Base-by-base conservation (phyloP, 179 eudicot genomes). In the Beta lomatogona region DNA sequence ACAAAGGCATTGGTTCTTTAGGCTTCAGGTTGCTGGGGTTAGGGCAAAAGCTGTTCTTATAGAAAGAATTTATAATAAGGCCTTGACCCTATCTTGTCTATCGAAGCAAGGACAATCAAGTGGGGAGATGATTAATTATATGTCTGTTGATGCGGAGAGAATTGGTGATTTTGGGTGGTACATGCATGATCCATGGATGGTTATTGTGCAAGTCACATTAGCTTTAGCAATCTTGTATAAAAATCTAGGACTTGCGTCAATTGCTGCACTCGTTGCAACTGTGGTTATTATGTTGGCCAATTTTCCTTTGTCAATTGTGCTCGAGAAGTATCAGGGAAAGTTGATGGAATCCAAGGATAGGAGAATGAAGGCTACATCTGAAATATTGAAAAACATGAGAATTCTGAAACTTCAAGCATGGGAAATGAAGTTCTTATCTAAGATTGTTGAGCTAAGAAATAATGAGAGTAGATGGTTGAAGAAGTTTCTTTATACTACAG, bases 331-430 rank as follows among this genome's bases (percentile, higher is more conserved):
- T 71, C 95, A 92, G 69, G 92, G 81, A 1, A 86, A 86, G 64
- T 66, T 93, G 9, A 95, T 93, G 98, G 81, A 85, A 77, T 88
- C 93, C 0, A 95, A 93, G 83, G 98, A 95, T 82, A 67, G 58
- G 76, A 87, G 98, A 82, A 95, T 93, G 98, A 92, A 90, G 73
- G 90, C 90, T 8, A 92, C 93, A 6, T 91, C 97, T n/a, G 97
- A 95, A 81, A 83, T 92, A 28, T 84, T 95, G 83, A 92, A 91
- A 82, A 90, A 90, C 75, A 95, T 95, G 95, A 89, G 96, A 68
- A 93, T 95, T 65, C 89, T 95, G 69, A 95, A 93, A 88, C 92
- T 95, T 80, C 98, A 93, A 77, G 97, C 90, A 6, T 92, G 95
- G 97, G 98, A 95, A 69, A 86, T 93, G 93, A 95, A 89, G 78